Conservation (phyloP, 2,329 filamentous ascomycete genomes). For the Trichoderma polysporum region DNA sequence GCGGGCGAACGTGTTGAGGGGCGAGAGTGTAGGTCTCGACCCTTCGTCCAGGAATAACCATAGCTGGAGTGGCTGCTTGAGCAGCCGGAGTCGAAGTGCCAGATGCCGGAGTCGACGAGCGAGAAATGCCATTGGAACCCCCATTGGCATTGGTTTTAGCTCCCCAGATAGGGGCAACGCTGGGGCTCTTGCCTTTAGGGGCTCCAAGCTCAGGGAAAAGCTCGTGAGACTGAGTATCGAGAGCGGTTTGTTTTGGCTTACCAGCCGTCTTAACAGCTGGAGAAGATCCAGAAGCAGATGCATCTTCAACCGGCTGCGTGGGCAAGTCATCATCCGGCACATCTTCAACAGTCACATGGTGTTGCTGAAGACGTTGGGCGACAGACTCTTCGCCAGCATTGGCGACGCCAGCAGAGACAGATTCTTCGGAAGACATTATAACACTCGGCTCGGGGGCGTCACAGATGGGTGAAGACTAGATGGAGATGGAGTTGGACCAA, state of each 20-base stretch:
- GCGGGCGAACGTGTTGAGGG: constrained; percentile 72
- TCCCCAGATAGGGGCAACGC: constrained; percentile 74
- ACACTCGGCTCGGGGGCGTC: constrained; percentile 3
- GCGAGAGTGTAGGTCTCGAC: constrained; percentile 73
- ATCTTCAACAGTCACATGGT: constrained; percentile 74
- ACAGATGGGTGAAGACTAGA: not conserved
- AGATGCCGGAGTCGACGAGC: constrained; percentile 63
- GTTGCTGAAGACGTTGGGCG: constrained; percentile 63
- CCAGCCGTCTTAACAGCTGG: constrained; percentile 60
- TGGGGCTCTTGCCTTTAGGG: constrained; percentile 64
- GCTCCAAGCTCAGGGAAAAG: constrained; percentile 88
- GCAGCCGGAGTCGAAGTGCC: constrained; percentile 48
- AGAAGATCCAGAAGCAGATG: constrained; percentile 48
- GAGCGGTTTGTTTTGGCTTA: constrained; percentile 62
- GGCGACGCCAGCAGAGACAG: constrained; percentile 35
- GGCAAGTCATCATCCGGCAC: constrained; percentile 74
- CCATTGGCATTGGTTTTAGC: constrained; percentile 63
- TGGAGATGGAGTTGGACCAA: not conserved
- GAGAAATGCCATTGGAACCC: constrained; percentile 56
- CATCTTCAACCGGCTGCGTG: constrained; percentile 51
- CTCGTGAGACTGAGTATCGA: constrained; percentile 88
- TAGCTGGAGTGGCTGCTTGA: constrained; percentile 41
- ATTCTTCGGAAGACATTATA: constrained; percentile 44
- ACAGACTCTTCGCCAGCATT: constrained; percentile 48
- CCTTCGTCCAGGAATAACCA: constrained; percentile 80